Evolutionary conservation across 306 rosid genomes (phyloP), one percentile per base, ranked within the genome.

Genomic region (Ormosia semicastrata): DNA sequence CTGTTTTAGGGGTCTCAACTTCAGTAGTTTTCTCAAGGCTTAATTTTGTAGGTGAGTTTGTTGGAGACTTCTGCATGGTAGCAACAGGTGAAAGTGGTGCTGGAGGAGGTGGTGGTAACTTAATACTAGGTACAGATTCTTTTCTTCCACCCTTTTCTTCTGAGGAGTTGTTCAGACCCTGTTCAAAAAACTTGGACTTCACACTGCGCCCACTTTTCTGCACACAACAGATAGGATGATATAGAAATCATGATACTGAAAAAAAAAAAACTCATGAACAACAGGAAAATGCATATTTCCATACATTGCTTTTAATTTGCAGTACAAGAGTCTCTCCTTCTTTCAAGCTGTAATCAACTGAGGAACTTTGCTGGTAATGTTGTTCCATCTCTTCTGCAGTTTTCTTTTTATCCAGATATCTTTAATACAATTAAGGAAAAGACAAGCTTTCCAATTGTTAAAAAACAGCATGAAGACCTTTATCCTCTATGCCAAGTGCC

Each of bases 311-410:
- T 86, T 93, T 93, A 60, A 95, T 37, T 85, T 95, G 98, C 68
- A 93, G 90, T 33, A 92, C 95, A 74, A 95, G 85, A 57, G 98
- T 93, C 86, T 90, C 97, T 68, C 99, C 99, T 14, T 93, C 98
- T 93, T 95, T 95, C 84, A 95, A 81, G 86, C 99, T 95, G 85
- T 93, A 95, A 91, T 95, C 97, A 65, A 88, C 89, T 7, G 83
- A 90, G 82, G 99, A 95, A 75, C 85, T 87, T 1, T 91, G 92
- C 89, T 90, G 99, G 89, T 87, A 93, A 66, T 93, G 94, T 36
- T 88, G 96, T 81, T 93, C 99, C 98, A 95, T 95, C 88, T 93
- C 96, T 85, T 92, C 99, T 8, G 99, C 99, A 77, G 97, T 91
- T 87, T 93, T 87, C 94, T 95, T 93, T 83, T 95, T 95, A 88